Base-by-base conservation (phyloP, 2,329 filamentous ascomycete species). In the Colletotrichum tofieldiae region DNA sequence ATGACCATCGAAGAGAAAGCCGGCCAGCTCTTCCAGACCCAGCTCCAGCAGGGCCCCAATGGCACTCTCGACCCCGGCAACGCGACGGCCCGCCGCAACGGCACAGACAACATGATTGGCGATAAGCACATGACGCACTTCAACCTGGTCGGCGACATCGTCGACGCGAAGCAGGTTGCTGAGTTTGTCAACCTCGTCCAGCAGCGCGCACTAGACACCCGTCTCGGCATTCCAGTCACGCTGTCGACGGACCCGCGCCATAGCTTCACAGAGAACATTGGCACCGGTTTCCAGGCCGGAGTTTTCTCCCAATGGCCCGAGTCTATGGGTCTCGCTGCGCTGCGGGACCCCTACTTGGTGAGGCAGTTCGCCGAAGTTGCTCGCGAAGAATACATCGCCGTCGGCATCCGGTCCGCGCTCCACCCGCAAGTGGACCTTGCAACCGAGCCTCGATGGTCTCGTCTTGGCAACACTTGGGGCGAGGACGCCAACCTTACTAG, bases 301-400 rank as follows among this genome's bases (percentile, higher is more conserved):
- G 79, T 77, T 0, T 84, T 89, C 72, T 86, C 84, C 0, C 83
- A 86, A 65, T 89, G 87, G 86, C 87, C 87, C 0, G 86, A 88
- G 68, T 83, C 83, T 0, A 75, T 88, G 9, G 87, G 87, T 0
- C 77, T 89, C 11, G 87, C 86, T 8, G 87, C 87, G 0, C 74
- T 88, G 0, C 80, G 86, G 3, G 82, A 84, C 20, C 77, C 84
- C 0, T 78, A 82, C 0, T 76, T 87, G 0, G 84, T 86, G 1
- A 76, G 82, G 59, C 79, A 77, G 20, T 89, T 89, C 63, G 86
- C 84, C 9, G 83, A 88, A 43, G 80, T 87, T 26, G 86, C 83
- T 0, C 81, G 86, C 6, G 82, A 87, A 74, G 87, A 89, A 73
- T 84, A 84, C 45, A 64, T 80, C 1, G 81, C 82, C 1, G 77